Evolutionary conservation across 345 rosid genomes (phyloP).

Genomic region (Melastoma malabathricum): DNA sequence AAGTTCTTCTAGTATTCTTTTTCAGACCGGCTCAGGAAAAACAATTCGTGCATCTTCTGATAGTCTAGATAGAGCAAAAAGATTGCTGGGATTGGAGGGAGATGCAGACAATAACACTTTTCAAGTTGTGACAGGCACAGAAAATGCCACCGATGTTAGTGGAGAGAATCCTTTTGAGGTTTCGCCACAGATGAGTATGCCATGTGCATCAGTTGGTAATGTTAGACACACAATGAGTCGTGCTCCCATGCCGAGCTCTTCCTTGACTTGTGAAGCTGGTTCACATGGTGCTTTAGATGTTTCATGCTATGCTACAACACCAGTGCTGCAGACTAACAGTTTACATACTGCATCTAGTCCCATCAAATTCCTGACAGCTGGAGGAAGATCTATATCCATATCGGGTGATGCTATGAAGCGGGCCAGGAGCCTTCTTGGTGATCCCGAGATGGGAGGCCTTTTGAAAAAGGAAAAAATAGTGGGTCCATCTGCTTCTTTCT

Average conservation of each 20-base stretch:
- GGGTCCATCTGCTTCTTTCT: constrained; percentile 21
- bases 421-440: constrained; percentile 89
- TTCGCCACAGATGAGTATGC: no score
- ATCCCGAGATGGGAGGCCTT: constrained; percentile 54
- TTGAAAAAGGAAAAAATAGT: constrained; percentile 26
- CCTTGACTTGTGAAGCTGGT: constrained; percentile 15
- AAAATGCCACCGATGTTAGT: constrained; percentile 9
- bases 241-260: constrained; percentile 18
- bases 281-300: not conserved
- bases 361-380: constrained; percentile 74
- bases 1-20: constrained; percentile 30
- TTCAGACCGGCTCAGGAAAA: constrained; percentile 76
- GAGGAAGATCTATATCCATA: constrained; percentile 75
- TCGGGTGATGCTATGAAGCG: constrained; percentile 78
- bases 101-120: constrained; percentile 16
- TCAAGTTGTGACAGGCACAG: constrained; percentile 22
- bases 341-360: constrained; percentile 34
- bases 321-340: constrained; percentile 5
- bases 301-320: constrained; percentile 15
- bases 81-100: constrained; percentile 47
- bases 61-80: constrained; percentile 58
- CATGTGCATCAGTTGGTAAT: no score
- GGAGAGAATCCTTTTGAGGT: no score
- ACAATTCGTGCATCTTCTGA: constrained; percentile 48
- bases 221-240: constrained; percentile 2